These are phyloP conservation scores for Tylopilus intermedius DNA, from an alignment of 768 basidiomycete genomes.

Conservation along the genomic window DNA sequence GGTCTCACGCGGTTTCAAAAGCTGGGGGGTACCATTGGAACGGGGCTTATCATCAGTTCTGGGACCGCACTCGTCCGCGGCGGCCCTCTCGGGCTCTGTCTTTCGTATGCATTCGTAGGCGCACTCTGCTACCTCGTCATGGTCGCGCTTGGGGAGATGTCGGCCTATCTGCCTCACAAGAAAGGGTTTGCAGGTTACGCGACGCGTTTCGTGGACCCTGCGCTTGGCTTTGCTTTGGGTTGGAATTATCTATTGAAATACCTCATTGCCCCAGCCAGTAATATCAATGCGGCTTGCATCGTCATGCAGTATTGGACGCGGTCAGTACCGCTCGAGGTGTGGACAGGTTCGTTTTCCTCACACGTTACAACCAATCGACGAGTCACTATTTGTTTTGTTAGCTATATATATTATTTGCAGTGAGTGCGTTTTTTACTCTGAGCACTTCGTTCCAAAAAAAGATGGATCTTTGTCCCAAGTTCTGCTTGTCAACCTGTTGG, in stretches of 20 bases:
- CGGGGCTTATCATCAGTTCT: constrained; percentile 54
- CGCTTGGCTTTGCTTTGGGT: constrained; percentile 53
- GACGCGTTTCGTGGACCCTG: constrained; percentile 65
- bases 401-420: constrained; percentile 1
- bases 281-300: constrained; percentile 51
- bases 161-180: constrained; percentile 50
- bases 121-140: constrained; percentile 59
- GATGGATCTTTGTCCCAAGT: neutral
- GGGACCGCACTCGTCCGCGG: constrained; percentile 57
- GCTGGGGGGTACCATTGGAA: constrained; percentile 52
- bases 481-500: constrained; percentile 46
- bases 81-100: constrained; percentile 49
- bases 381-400: neutral
- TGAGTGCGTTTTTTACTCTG: neutral
- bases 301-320: constrained; percentile 4
- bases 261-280: constrained; percentile 63
- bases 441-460: neutral
- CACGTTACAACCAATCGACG: neutral
- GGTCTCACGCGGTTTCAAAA: constrained; percentile 8
- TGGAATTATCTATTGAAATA: constrained; percentile 59
- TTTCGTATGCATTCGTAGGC: constrained; percentile 43
- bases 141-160: constrained; percentile 41
- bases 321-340: neutral
- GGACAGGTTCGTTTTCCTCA: constrained; percentile 7
- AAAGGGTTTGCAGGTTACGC: constrained; percentile 60